Conservation (phyloP, 768 basidiomycete genomes). For the Suillus alpinus region DNA sequence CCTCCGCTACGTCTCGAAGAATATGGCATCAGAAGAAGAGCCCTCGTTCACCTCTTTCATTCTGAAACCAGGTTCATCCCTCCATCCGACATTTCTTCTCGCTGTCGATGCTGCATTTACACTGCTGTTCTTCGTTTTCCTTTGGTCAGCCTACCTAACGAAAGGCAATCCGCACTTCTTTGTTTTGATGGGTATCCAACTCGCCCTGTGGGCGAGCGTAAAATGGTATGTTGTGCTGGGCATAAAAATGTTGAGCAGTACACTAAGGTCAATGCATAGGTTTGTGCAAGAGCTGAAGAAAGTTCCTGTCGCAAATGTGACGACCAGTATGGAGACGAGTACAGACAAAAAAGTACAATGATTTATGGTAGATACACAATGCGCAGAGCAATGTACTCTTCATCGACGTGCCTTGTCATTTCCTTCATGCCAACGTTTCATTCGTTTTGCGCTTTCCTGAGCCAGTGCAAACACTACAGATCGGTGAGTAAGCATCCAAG, state of each 20-base stretch:
- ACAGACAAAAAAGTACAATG: conserved; percentile 25
- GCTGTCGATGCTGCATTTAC: conserved; percentile 61
- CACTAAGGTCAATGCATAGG: conserved; percentile 37
- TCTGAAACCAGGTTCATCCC: conserved; percentile 71
- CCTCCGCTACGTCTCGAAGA: background rate
- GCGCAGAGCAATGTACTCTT: conserved; percentile 11
- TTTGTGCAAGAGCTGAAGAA: conserved; percentile 62
- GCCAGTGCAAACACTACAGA: conserved; percentile 77
- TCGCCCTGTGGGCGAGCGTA: conserved; percentile 72
- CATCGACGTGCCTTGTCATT: conserved; percentile 53
- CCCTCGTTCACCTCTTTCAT: conserved; percentile 50
- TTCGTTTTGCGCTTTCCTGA: conserved; percentile 74
- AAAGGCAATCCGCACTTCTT: conserved; percentile 67
- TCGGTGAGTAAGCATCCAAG: conserved; percentile 8
- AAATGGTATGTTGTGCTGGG: conserved; percentile 59
- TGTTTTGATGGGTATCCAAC: conserved; percentile 59
- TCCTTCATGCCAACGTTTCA: conserved; percentile 84
- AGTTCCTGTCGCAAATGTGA: conserved; percentile 19
- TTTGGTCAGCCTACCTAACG: conserved; percentile 57
- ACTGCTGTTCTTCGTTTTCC: conserved; percentile 55
- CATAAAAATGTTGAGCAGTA: conserved; percentile 1
- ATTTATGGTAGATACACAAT: conserved; percentile 6
- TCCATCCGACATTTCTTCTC: conserved; percentile 67
- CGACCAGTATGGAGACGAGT: conserved; percentile 5
- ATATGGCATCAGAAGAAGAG: conserved; percentile 9